Percentiles rank a stretch among this genome's conserved stretches.
Conservation (phyloP, 2,329 filamentous ascomycete species). For the Penicillium sp. region DNA sequence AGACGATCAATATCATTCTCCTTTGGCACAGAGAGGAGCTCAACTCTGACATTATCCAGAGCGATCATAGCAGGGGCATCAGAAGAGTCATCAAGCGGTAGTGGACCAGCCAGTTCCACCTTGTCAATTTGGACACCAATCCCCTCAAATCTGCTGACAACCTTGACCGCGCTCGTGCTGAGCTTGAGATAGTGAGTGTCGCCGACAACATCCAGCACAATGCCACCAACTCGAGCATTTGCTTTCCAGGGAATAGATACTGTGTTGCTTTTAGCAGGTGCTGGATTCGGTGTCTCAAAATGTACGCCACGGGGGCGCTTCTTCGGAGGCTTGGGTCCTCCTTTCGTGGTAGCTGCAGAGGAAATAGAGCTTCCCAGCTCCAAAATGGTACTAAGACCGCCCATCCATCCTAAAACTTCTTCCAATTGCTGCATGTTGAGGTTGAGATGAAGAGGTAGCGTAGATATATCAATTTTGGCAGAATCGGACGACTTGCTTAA, state of each 20-base stretch:
- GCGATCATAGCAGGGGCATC: constrained; percentile 59
- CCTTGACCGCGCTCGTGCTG: constrained; percentile 75
- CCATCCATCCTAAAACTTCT: constrained; percentile 82
- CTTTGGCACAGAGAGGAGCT: constrained; percentile 68
- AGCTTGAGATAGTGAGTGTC: constrained; percentile 69
- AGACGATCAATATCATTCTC: constrained; percentile 77
- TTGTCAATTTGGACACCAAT: constrained; percentile 70
- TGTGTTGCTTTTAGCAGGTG: constrained; percentile 16
- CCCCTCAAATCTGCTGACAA: constrained; percentile 68
- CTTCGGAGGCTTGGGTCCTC: constrained; percentile 28
- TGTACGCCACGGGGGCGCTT: constrained; percentile 50
- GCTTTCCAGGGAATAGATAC: constrained; percentile 53
- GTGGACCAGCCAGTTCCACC: constrained; percentile 69
- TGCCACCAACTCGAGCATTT: constrained; percentile 70
- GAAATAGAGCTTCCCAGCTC: constrained; percentile 82
- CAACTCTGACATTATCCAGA: constrained; percentile 62
- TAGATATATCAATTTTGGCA: constrained; percentile 59
- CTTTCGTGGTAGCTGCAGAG: constrained; percentile 58
- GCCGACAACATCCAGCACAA: constrained; percentile 71
- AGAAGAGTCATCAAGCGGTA: constrained; percentile 46
- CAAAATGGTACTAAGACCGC: constrained; percentile 83
- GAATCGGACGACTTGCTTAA: constrained; percentile 30
- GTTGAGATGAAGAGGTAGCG: constrained; percentile 69
- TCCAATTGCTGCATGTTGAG: constrained; percentile 78
- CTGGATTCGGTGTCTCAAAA: constrained; percentile 49